Percentiles rank a stretch among this genome's conserved stretches.
Evolutionary conservation across 805 yeast genomes (phyloP).

Genomic region (Grigorovia yakushimaensis): DNA sequence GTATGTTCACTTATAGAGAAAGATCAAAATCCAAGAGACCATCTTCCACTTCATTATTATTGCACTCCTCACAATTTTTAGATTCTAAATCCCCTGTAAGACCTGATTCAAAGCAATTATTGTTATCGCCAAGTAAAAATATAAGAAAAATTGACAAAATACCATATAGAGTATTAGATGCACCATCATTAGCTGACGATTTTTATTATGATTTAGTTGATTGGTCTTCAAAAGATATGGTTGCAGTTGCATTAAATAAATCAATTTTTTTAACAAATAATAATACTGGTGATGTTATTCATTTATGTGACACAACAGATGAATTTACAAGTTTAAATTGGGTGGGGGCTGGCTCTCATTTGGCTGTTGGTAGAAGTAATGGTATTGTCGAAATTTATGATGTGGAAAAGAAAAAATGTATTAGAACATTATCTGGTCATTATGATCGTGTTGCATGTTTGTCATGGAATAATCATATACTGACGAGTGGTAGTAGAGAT

Average conservation of each 20-base stretch:
- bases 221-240: constrained; percentile 84
- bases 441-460: constrained; percentile 72
- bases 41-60: constrained; percentile 45
- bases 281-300: constrained; percentile 67
- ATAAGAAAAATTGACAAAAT: constrained; percentile 71
- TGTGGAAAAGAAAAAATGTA: constrained; percentile 68
- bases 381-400: constrained; percentile 96
- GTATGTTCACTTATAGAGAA: constrained; percentile 65
- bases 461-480: constrained; percentile 88
- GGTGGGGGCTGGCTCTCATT: constrained; percentile 90
- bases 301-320: constrained; percentile 62
- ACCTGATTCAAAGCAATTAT: constrained; percentile 70
- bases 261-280: constrained; percentile 90
- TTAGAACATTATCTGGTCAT: constrained; percentile 91
- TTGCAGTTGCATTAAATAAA: constrained; percentile 86
- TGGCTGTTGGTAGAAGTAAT: constrained; percentile 81
- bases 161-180: constrained; percentile 89
- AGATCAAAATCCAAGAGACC: constrained; percentile 52
- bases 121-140: constrained; percentile 74
- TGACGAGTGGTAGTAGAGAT: constrained; percentile 84
- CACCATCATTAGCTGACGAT: constrained; percentile 91
- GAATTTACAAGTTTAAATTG: constrained; percentile 85
- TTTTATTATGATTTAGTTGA: constrained; percentile 86
- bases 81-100: constrained; percentile 79
- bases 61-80: constrained; percentile 44